Evolutionary conservation across 306 rosid genomes (phyloP), one percentile per base, ranked within the genome.

Genomic region (Neltuma alba): DNA sequence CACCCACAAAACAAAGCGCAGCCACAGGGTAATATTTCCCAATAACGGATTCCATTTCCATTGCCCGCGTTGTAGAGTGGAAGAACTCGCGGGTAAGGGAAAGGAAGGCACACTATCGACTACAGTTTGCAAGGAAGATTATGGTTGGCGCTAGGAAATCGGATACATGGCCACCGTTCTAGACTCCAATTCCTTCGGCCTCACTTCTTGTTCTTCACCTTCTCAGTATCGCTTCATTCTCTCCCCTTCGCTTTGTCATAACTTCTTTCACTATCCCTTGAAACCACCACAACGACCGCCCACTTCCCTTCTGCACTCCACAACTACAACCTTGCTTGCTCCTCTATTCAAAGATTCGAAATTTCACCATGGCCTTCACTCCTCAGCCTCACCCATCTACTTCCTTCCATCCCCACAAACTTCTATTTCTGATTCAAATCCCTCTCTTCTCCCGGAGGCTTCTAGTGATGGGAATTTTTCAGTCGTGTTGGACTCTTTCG

Each of bases 351-450:
- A 75, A 41, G 12, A 1, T 18, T 30, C 70, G 44, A 79, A 58
- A 62, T 63, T 47, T 40, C 72, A 55, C 55, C 33, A 62, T 76
- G 64, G 62, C 42, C 82, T 80, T 61, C 76, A 63, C 81, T 77
- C 69, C 64, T 71, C 87, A 21, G 50, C 72, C 40, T 82, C 77
- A 9, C 60, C 76, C 5, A 31, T 77, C 74, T 86, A 72, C 60
- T 31, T 75, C 65, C 74, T 79, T 11, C 13, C 41, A 0, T 40
- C 75, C 75, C 70, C 23, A 0, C 23, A 18, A 27, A 16, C 58
- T 25, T 57, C 40, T 5, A 12, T 41, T 75, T 63, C 45, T 62
- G 73, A 62, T 63, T 45, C 77, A 6, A 44, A n/a, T 41, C 58
- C 86, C 80, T 62, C 72, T 69, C 65, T 80, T 40, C 47, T 37